Conservation (phyloP, 371 early-diverging fungal species). For the Haplosporangium sp. region DNA sequence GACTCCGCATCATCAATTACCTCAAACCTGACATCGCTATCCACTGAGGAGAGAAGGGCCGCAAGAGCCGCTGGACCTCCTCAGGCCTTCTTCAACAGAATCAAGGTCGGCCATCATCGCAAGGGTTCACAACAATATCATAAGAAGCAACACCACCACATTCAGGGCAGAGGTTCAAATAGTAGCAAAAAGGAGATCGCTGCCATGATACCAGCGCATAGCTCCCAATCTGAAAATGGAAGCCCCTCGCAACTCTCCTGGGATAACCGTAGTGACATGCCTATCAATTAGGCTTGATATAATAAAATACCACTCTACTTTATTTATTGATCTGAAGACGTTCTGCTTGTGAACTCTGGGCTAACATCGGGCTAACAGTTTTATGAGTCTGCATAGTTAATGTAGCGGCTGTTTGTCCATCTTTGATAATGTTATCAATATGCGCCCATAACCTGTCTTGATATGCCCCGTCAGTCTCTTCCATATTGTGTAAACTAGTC, state of each 20-base stretch:
- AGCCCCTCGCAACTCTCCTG: slow-evolving; percentile 7
- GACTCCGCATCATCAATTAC: slow-evolving; percentile 12
- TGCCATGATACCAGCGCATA: not conserved
- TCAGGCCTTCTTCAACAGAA: slow-evolving; percentile 21
- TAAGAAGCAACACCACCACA: not conserved
- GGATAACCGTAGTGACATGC: slow-evolving; percentile 17
- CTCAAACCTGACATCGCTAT: slow-evolving; percentile 21
- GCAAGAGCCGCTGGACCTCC: slow-evolving; percentile 14
- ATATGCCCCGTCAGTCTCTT: not conserved
- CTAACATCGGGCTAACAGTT: slow-evolving; percentile 56
- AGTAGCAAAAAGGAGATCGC: slow-evolving; percentile 1
- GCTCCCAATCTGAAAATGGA: slow-evolving; percentile 2
- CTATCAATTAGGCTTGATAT: not conserved
- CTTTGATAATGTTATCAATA: slow-evolving; percentile 54
- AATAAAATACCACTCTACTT: not conserved
- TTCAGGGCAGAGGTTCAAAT: not conserved
- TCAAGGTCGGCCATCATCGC: slow-evolving; percentile 5
- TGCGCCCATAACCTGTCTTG: slow-evolving; percentile 24
- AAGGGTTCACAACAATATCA: not conserved
- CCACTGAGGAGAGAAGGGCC: slow-evolving; percentile 18
- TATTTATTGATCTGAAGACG: slow-evolving; percentile 1
- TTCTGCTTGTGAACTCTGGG: slow-evolving; percentile 16
- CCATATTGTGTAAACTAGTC: slow-evolving; percentile 44
- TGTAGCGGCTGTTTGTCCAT: slow-evolving; percentile 65
- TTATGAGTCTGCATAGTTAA: slow-evolving; percentile 62